phyloP scores from a whole-genome alignment of 2,329 filamentous ascomycete genomes.

The Ophiostoma piceae region DNA sequence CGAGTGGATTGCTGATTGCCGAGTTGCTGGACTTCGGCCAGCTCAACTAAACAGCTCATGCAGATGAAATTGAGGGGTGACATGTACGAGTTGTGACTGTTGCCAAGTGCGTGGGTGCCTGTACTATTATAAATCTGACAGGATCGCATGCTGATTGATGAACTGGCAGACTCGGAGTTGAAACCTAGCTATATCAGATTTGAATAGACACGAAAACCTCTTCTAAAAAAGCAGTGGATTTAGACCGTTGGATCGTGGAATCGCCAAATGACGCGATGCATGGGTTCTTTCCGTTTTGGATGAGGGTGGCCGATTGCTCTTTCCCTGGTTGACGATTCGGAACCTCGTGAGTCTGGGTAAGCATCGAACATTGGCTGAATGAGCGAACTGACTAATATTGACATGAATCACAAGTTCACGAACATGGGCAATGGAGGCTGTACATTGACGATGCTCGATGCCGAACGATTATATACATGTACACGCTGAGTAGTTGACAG shows the following conservation, averaged over 20 bases:
- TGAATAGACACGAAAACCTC: too few relatives aligned
- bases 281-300: neutral
- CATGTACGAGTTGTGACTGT: neutral
- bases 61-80: neutral
- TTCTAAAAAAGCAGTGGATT: too few relatives aligned
- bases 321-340: neutral
- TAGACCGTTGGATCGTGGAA: too few relatives aligned
- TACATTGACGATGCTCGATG: too few relatives aligned
- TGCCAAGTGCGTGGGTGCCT: neutral
- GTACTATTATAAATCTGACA: neutral
- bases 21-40: too few relatives aligned
- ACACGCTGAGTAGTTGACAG: too few relatives aligned
- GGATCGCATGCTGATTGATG: neutral
- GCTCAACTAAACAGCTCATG: neutral
- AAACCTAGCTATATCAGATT: too few relatives aligned
- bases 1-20: neutral
- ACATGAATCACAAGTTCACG: too few relatives aligned
- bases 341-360: neutral
- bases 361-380: neutral
- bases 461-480: too few relatives aligned
- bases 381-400: neutral
- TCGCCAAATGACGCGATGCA: neutral
- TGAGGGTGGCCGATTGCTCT: neutral
- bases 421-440: too few relatives aligned
- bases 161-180: neutral